Conservation (phyloP, 768 basidiomycete species). For the Scleroderma bovista region DNA sequence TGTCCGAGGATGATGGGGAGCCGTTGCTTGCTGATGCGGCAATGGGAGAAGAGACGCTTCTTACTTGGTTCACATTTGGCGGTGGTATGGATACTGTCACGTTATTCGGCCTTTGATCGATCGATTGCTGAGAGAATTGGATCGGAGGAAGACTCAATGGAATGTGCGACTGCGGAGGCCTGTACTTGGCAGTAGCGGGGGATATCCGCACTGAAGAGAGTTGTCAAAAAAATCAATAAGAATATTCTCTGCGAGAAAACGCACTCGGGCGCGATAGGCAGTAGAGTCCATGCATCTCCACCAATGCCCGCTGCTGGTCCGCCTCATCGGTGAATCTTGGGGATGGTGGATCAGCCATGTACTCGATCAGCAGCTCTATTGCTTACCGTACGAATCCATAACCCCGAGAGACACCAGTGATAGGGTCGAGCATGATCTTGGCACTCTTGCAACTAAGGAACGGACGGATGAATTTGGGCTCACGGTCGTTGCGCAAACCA, state of each 20-base stretch:
- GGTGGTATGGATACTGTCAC: conserved; percentile 48
- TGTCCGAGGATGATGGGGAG: conserved; percentile 22
- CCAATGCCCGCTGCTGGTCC: conserved; percentile 85
- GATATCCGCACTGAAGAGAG: conserved; percentile 74
- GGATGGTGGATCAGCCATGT: not conserved
- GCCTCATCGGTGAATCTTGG: conserved; percentile 81
- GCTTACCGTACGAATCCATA: conserved; percentile 88
- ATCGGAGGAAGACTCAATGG: conserved; percentile 44
- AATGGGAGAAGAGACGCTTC: conserved; percentile 69
- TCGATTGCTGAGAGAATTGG: conserved; percentile 24
- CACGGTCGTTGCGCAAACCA: conserved; percentile 78
- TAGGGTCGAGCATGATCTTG: conserved; percentile 91
- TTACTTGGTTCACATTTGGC: conserved; percentile 40
- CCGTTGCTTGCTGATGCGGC: conserved; percentile 34
- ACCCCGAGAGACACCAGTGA: conserved; percentile 82
- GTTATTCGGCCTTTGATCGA: conserved; percentile 32
- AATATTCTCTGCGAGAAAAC: conserved; percentile 23
- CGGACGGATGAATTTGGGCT: conserved; percentile 83
- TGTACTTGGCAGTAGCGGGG: conserved; percentile 84
- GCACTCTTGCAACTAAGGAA: conserved; percentile 93
- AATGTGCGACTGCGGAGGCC: conserved; percentile 41
- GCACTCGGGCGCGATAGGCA: conserved; percentile 84
- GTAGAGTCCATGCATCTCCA: conserved; percentile 89
- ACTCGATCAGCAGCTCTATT: conserved; percentile 6
- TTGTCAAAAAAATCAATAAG: conserved; percentile 19